Percentiles rank a stretch among this genome's conserved stretches.
These are phyloP conservation scores for Madurella fahalii DNA, from an alignment of 2,329 filamentous ascomycete species.

Conservation along the genomic window DNA sequence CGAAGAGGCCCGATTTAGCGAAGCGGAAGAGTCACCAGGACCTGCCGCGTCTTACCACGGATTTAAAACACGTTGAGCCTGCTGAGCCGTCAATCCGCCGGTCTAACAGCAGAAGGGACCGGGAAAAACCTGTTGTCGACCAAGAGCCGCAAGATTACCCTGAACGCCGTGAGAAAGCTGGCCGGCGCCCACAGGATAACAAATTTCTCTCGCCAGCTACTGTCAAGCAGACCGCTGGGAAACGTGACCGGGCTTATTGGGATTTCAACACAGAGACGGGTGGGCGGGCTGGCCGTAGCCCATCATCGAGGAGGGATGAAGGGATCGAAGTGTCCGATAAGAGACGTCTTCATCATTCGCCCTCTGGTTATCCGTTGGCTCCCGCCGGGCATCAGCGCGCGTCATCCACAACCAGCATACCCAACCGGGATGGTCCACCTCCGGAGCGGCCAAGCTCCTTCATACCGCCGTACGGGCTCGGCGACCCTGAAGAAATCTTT, in stretches of 20 bases:
- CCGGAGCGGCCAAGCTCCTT: constrained; percentile 12
- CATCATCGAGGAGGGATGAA: constrained; percentile 15
- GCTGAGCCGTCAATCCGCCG: constrained; percentile 23
- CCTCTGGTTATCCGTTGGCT: constrained; percentile 17
- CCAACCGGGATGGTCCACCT: constrained; percentile 5
- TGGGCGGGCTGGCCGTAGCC: constrained; percentile 12
- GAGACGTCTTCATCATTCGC: constrained; percentile 15
- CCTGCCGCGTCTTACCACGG: constrained; percentile 44
- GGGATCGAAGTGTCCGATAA: constrained; percentile 18
- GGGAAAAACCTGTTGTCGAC: constrained; percentile 20
- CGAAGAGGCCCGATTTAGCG: constrained; percentile 29
- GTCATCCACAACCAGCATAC: constrained; percentile 18
- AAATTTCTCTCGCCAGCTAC: constrained; percentile 41
- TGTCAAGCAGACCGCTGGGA: constrained; percentile 38
- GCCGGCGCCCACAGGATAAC: constrained; percentile 30
- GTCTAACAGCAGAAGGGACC: constrained; percentile 21
- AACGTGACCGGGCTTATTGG: constrained; percentile 43
- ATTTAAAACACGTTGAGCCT: constrained; percentile 32
- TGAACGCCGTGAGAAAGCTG: constrained; percentile 25
- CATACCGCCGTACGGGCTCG: constrained; percentile 8
- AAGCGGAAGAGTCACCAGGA: constrained; percentile 37
- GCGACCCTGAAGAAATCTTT: constrained; percentile 22
- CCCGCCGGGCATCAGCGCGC: constrained; percentile 32
- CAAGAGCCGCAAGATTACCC: constrained; percentile 33
- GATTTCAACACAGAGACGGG: constrained; percentile 25